Evolutionary conservation across 345 rosid genomes (phyloP).

Genomic region (Citrus trifoliata): DNA sequence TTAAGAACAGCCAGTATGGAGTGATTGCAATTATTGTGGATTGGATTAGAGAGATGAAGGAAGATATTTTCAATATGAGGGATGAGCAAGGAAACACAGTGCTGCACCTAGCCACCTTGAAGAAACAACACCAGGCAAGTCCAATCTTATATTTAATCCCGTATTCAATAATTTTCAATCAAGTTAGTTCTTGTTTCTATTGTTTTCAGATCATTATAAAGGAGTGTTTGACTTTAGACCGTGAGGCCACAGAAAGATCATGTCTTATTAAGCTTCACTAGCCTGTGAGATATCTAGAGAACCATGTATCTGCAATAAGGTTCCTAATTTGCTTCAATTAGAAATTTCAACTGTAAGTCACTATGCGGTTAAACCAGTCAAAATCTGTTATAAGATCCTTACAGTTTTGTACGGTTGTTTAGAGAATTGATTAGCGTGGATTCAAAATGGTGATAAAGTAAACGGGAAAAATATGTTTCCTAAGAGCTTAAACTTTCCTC

Average conservation of each 20-base stretch:
- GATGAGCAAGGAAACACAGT: slow-evolving; percentile 43
- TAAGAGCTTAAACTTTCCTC: neutral
- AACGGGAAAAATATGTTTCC: neutral
- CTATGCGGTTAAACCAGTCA: too few relatives aligned
- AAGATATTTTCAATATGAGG: slow-evolving; percentile 27
- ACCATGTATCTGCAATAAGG: neutral
- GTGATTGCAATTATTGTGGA: slow-evolving; percentile 29
- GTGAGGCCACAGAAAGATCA: neutral
- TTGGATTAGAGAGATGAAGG: slow-evolving; percentile 23
- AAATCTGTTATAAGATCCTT: too few relatives aligned
- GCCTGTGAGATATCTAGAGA: too few relatives aligned
- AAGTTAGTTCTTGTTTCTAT: neutral
- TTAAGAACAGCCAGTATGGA: slow-evolving; percentile 24
- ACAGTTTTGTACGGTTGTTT: too few relatives aligned
- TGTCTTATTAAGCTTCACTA: neutral
- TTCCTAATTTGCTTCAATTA: too few relatives aligned
- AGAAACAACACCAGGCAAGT: slow-evolving; percentile 36
- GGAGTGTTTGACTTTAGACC: neutral
- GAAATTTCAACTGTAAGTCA: too few relatives aligned
- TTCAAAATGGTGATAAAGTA: neutral
- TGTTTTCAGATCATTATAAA: neutral
- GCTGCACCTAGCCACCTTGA: slow-evolving; percentile 50
- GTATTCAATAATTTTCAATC: neutral
- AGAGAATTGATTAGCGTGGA: neutral
- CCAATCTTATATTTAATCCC: neutral